These are phyloP conservation scores for Mycena vulgaris DNA, from an alignment of 768 basidiomycete genomes.

Conservation along the genomic window DNA sequence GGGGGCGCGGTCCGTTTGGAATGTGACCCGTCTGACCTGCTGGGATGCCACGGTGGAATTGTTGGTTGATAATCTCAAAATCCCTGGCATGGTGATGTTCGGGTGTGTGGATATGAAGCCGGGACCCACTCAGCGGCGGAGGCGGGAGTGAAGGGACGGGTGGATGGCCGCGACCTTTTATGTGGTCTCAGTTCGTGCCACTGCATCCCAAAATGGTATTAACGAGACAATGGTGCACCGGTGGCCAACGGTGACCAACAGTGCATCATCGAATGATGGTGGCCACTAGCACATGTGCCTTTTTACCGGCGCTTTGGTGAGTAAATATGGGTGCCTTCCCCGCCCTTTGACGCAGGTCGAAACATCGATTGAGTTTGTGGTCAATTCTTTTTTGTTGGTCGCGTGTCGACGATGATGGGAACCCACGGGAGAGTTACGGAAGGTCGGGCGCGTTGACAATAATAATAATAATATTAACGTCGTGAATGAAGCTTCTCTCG, in stretches of 20 bases:
- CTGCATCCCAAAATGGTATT: neutral
- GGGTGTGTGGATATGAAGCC: neutral
- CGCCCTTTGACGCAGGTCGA: no score
- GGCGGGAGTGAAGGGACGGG: neutral
- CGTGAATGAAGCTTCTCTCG: neutral
- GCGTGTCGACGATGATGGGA: no score
- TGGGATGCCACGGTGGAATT: neutral
- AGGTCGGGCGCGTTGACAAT: no score
- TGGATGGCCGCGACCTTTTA: neutral
- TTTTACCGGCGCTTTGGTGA: no score
- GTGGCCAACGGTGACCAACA: neutral
- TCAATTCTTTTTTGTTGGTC: no score
- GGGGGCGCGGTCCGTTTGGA: constrained; percentile 9
- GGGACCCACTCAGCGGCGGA: neutral
- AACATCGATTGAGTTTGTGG: no score
- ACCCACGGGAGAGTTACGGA: no score
- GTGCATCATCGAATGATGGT: neutral
- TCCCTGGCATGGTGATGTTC: constrained; percentile 14
- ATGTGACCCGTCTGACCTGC: constrained; percentile 17
- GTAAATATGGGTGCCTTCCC: no score
- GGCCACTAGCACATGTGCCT: no score
- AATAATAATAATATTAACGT: no score
- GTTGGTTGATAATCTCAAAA: neutral
- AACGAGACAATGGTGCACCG: neutral
- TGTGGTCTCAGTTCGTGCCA: neutral